Evolutionary conservation across 176 grass and related monocot genomes (phyloP), one percentile per base, ranked within the genome.

Genomic region (Hsuehochloa calcarea): DNA sequence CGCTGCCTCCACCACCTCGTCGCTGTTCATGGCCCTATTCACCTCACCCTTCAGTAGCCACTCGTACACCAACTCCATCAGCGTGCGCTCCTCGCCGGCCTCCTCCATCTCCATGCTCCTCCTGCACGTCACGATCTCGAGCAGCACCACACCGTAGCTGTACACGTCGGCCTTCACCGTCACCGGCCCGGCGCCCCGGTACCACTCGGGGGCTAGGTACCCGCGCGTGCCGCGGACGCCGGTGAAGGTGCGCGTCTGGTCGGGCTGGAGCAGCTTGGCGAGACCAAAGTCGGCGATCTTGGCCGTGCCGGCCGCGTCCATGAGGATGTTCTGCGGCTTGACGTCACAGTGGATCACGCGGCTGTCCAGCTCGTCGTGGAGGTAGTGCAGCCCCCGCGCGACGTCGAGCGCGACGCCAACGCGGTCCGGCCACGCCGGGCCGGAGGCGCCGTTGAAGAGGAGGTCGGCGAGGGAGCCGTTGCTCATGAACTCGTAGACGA

Each of bases 61-160:
- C 10, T 60, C 72, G 69, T 87, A 81, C 34, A 73, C 87, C 71
- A 35, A 25, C 19, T 80, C 91, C 20, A 75, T 69, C 3, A 87
- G 76, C n/a, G 79, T 61, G 12, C 47, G 20, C 10, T 80, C 70
- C 27, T 76, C 50, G 4, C 60, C 88, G 22, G 80, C 65, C 31
- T 74, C 88, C 12, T 83, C 85, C 71, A 80, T 44, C n/a, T 89
- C 85, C 76, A 86, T 82, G 66, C 66, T 93, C 71, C 77, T 84
- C 4, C 47, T 70, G 65, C 91, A 86, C 49, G 84, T 80, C 23
- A 85, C 69, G 10, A 73, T 56, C 90, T 99, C 96, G 1, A 99
- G 90, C 31, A 99, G 85, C 66, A 97, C 68, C 63, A 97, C 89
- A 6, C 94, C 94, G 78, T 90, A 92, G 90, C 91, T 97, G 84